Conservation (phyloP, 306 rosid genomes). For the Prunus dulcis region DNA sequence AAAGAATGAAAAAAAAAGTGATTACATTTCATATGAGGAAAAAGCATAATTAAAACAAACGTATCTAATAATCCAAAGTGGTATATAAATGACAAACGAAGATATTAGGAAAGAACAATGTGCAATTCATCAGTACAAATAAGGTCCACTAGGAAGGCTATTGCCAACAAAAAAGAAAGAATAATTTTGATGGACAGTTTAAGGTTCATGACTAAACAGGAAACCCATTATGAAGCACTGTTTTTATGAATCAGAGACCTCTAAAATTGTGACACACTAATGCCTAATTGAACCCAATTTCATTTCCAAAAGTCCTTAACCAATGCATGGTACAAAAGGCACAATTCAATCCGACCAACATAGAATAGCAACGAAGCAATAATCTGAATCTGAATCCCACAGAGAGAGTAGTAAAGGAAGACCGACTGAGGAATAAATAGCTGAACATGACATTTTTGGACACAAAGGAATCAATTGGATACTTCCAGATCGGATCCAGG, state of each 20-base stretch:
- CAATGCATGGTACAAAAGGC: not conserved
- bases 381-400: slow-evolving; percentile 17
- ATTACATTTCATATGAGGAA: not conserved
- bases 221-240: not conserved
- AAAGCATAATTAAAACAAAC: not conserved
- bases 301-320: not conserved
- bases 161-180: not conserved
- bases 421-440: slow-evolving; percentile 2
- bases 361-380: not conserved
- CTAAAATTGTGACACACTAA: not conserved
- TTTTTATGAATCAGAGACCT: not conserved
- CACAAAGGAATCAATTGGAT: slow-evolving; percentile 8
- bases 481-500: slow-evolving; percentile 22
- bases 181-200: not conserved
- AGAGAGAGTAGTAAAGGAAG: not conserved
- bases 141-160: not conserved
- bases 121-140: not conserved
- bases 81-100: not conserved
- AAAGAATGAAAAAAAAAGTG: not conserved
- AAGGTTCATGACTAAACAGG: not conserved
- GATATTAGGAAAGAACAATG: not conserved
- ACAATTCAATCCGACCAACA: not conserved
- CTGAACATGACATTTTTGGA: not conserved
- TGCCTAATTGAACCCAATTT: not conserved
- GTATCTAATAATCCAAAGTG: not conserved